These are phyloP conservation scores for Volutella citrinella DNA, from an alignment of 2,329 filamentous ascomycete genomes.

Conservation along the genomic window DNA sequence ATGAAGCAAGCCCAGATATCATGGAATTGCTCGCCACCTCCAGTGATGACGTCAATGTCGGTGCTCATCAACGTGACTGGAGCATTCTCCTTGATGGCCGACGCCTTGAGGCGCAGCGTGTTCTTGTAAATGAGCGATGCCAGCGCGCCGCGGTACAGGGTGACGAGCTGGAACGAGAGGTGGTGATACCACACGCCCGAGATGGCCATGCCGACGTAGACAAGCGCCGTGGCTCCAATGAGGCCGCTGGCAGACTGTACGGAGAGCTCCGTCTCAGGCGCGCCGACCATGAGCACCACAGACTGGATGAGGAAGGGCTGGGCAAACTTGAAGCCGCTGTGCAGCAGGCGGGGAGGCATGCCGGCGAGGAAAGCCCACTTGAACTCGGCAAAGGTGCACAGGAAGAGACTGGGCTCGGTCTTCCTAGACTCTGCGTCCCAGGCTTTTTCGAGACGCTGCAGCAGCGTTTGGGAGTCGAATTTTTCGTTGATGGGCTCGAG, in stretches of 20 bases:
- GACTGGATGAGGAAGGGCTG: conserved; percentile 43
- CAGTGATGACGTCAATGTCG: conserved; percentile 37
- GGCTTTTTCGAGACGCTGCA: conserved; percentile 12
- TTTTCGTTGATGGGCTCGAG: conserved; percentile 27
- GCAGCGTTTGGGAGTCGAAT: conserved; percentile 21
- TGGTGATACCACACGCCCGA: conserved; percentile 30
- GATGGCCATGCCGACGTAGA: conserved; percentile 42
- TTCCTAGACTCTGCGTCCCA: conserved; percentile 24
- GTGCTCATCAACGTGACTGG: conserved; percentile 45
- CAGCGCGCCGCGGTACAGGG: conserved; percentile 34
- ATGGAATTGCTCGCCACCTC: conserved; percentile 25
- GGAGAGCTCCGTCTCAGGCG: conserved; percentile 20
- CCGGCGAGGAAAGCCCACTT: conserved; percentile 29
- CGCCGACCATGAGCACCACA: conserved; percentile 29
- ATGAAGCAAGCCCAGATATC: conserved; percentile 38
- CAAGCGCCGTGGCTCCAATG: conserved; percentile 37
- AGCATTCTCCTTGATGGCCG: conserved; percentile 32
- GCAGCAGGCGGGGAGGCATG: conserved; percentile 35
- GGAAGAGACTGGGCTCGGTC: conserved; percentile 20
- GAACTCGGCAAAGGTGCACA: conserved; percentile 25
- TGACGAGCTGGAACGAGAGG: conserved; percentile 32
- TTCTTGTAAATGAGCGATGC: conserved; percentile 49
- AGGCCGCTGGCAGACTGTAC: conserved; percentile 33
- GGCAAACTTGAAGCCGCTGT: conserved; percentile 39
- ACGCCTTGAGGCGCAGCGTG: conserved; percentile 32